Percentiles rank a stretch among this genome's conserved stretches.
phyloP scores from a whole-genome alignment of 768 basidiomycete species.

The Exidia glandulosa region DNA sequence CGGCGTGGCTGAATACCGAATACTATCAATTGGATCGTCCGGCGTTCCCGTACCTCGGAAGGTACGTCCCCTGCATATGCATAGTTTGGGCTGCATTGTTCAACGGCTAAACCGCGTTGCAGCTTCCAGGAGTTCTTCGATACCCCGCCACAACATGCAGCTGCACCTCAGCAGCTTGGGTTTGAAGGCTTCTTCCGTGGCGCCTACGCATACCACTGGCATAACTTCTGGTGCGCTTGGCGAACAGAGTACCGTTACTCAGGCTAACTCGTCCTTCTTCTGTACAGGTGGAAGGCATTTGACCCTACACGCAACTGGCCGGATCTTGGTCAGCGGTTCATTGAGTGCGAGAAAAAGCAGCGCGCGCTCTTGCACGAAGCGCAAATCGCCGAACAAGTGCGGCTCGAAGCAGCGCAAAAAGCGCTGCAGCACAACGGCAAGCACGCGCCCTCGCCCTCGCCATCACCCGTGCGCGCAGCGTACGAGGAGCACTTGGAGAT shows the following conservation, averaged over 20 bases:
- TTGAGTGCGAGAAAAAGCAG: slow-evolving; percentile 58
- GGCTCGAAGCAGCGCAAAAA: slow-evolving; percentile 21
- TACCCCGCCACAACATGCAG: slow-evolving; percentile 59
- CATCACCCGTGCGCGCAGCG: not conserved
- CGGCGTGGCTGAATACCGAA: slow-evolving; percentile 94
- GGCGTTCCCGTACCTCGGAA: slow-evolving; percentile 87
- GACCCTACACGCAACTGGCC: slow-evolving; percentile 92
- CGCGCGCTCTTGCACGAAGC: slow-evolving; percentile 24
- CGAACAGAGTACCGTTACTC: not conserved
- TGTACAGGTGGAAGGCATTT: slow-evolving; percentile 85
- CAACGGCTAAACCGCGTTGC: slow-evolving; percentile 4
- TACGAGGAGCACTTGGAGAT: not conserved
- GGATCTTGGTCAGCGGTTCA: slow-evolving; percentile 76
- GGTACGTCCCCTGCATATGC: slow-evolving; percentile 18
- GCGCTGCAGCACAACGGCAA: slow-evolving; percentile 10
- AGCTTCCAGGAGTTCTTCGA: slow-evolving; percentile 89
- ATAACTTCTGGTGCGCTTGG: slow-evolving; percentile 70
- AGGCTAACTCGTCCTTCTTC: not conserved
- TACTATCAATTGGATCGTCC: slow-evolving; percentile 85
- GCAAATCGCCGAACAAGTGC: not conserved
- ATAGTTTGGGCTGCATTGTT: not conserved
- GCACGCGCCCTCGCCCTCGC: slow-evolving; percentile 2
- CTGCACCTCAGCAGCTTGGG: slow-evolving; percentile 77
- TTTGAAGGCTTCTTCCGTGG: slow-evolving; percentile 95
- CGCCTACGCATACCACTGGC: slow-evolving; percentile 92